phyloP scores from a whole-genome alignment of 306 rosid species.

The Medicago arabica region DNA sequence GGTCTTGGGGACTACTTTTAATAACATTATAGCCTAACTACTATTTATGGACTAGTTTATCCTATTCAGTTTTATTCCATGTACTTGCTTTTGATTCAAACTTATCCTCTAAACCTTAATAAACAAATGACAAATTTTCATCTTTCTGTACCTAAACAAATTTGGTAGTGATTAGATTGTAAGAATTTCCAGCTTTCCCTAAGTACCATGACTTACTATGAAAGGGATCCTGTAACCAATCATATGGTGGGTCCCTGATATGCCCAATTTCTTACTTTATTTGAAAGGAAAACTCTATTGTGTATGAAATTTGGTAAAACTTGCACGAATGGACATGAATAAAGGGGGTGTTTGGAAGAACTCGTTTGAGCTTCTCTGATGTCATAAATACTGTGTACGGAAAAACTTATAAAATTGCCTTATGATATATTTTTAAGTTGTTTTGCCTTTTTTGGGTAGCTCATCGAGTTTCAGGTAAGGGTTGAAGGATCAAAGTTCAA shows the following conservation, averaged over 20 bases:
- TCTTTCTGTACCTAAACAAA: constrained; percentile 23
- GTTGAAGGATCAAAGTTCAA: too few species aligned
- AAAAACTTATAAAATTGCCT: background rate
- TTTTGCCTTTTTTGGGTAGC: too few species aligned
- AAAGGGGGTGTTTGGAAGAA: background rate
- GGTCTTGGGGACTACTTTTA: background rate
- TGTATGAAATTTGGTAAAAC: constrained; percentile 7
- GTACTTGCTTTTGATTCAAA: constrained; percentile 3
- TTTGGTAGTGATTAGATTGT: background rate
- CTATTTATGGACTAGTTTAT: constrained; percentile 1
- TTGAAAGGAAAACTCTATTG: background rate
- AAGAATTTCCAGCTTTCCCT: background rate
- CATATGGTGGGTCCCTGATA: background rate
- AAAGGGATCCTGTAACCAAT: background rate
- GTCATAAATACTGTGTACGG: background rate
- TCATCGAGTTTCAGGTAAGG: too few species aligned
- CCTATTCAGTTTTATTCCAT: background rate
- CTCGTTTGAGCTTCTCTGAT: background rate
- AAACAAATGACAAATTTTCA: background rate
- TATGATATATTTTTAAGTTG: background rate
- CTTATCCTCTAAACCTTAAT: background rate
- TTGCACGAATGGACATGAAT: background rate
- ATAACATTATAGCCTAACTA: background rate
- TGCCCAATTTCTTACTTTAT: background rate
- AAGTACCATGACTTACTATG: background rate